phyloP scores from a whole-genome alignment of 176 grass and related monocot genomes.

The Triticum dicoccoides region DNA sequence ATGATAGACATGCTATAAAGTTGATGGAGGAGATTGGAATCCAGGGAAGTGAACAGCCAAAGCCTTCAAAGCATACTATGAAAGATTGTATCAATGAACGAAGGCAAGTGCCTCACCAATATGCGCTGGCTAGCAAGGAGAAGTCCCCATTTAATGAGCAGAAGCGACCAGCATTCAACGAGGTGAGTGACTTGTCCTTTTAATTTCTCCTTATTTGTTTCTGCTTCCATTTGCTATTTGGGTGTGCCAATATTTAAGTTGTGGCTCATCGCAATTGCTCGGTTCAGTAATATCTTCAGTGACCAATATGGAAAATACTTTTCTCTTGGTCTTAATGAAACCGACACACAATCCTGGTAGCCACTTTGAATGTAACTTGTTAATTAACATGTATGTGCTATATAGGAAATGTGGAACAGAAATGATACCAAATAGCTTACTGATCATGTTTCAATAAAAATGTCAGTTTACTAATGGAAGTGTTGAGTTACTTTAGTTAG shows the following conservation, averaged over 20 bases:
- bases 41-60: neutral
- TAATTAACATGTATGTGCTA: neutral
- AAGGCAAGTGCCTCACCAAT: neutral
- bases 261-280: neutral
- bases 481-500: neutral
- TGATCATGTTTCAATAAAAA: neutral
- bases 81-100: neutral
- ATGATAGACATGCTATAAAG: neutral
- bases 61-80: neutral
- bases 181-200: neutral
- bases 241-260: neutral
- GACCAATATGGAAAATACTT: neutral
- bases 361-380: neutral
- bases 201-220: neutral
- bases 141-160: neutral
- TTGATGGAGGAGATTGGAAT: neutral
- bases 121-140: neutral
- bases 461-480: neutral
- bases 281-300: neutral
- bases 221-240: neutral
- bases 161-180: neutral
- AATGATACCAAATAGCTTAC: neutral
- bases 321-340: no score
- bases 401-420: neutral
- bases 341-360: neutral